Conservation (phyloP, 768 basidiomycete genomes). For the Boletus patriciae region DNA sequence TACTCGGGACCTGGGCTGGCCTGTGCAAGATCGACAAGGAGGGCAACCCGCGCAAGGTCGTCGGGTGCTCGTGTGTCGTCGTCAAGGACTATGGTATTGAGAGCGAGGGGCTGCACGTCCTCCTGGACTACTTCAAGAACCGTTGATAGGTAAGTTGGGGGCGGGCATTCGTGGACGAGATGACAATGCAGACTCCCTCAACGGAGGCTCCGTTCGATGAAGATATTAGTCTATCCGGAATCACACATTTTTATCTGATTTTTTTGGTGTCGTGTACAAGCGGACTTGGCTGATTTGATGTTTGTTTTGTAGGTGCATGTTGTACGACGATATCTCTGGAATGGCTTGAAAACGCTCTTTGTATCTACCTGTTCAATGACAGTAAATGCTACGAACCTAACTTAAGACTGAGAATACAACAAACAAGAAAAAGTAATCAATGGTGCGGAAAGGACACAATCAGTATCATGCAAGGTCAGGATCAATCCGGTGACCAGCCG, state of each 20-base stretch:
- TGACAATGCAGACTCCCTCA: constrained; percentile 94
- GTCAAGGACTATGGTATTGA: constrained; percentile 98
- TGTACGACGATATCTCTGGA: constrained; percentile 18
- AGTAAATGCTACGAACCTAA: no score
- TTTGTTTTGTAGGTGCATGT: constrained; percentile 8
- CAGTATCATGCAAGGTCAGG: no score
- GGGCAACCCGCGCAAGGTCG: constrained; percentile 96
- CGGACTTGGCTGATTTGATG: constrained; percentile 10
- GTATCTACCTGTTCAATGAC: no score
- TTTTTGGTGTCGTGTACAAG: constrained; percentile 1
- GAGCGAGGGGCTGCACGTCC: constrained; percentile 91
- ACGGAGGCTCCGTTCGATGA: constrained; percentile 70
- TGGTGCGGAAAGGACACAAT: no score
- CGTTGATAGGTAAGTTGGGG: constrained; percentile 52
- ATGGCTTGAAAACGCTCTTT: no score
- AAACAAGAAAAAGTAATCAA: no score
- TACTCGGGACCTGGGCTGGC: constrained; percentile 97
- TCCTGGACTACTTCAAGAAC: constrained; percentile 96
- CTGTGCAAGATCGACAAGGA: constrained; percentile 99
- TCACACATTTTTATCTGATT: constrained; percentile 56
- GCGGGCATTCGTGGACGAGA: constrained; percentile 37
- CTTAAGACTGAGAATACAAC: no score
- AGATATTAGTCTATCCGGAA: constrained; percentile 44
- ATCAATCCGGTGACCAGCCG: no score
- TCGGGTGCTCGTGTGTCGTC: constrained; percentile 91